These are phyloP conservation scores for Trichoderma reesei DNA, from an alignment of 495 filamentous ascomycete genomes.

Conservation along the genomic window DNA sequence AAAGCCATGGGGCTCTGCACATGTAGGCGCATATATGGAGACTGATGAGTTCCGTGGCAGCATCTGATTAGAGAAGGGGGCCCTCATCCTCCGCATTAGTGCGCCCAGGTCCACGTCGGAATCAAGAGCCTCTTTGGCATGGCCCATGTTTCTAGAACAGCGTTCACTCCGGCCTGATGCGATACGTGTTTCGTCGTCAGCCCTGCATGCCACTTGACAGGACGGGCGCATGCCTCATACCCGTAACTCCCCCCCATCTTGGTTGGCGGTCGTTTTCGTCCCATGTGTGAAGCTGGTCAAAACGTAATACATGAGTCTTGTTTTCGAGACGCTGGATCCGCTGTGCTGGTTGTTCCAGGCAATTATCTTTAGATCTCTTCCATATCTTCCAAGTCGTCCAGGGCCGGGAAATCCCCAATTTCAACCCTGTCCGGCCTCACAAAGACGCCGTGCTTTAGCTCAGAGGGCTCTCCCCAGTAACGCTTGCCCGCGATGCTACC, in stretches of 20 bases:
- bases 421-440: conserved; percentile 85
- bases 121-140: not conserved
- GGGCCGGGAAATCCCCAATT: conserved; percentile 70
- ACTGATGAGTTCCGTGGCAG: not conserved
- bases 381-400: conserved; percentile 72
- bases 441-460: conserved; percentile 67
- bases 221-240: not conserved
- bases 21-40: not conserved
- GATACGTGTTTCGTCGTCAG: not conserved
- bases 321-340: not conserved
- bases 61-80: conserved; percentile 1
- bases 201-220: not conserved
- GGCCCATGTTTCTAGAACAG: conserved; percentile 1
- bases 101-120: not conserved
- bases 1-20: not conserved
- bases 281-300: not conserved
- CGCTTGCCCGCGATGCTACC: conserved; percentile 66
- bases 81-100: not conserved
- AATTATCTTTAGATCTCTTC: conserved; percentile 58
- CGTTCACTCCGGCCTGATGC: not conserved
- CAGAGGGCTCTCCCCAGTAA: conserved; percentile 61
- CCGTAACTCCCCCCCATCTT: not conserved
- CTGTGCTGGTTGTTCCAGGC: not conserved
- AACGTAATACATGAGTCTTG: not conserved
- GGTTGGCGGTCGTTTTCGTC: not conserved